Base-by-base conservation (phyloP, 139 green algal genomes). In the Coelastrella sp. region DNA sequence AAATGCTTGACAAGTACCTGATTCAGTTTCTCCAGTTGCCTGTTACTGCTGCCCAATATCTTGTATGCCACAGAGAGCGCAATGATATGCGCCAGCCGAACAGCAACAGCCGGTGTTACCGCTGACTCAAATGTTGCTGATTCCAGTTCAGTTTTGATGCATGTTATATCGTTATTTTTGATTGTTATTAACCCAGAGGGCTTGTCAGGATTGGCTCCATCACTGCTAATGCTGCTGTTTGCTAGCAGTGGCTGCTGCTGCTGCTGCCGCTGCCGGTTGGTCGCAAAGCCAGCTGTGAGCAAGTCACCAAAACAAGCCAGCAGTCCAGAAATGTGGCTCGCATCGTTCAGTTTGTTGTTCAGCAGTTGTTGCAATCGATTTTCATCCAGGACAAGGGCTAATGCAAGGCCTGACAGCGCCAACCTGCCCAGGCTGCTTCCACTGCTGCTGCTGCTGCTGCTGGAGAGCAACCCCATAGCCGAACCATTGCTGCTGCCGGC, bases 351-450 rank as follows among this genome's bases (percentile, higher is more conserved):
- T 19, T 56, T 73, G 19, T 56, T 58, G 7, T 59, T 6, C 23
- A 97, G 90, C 73, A 97, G 92, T 90, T 96, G 90, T 7, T 87
- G 86, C 17, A 98, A 86, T 6, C 94, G 90, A 77, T 89, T 80
- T 90, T 97, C 94, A 66, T 98, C 95, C 84, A 97, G 89, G 13
- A 88, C 73, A 54, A 98, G 85, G 7, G 77, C 91, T 23, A 96
- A 64, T 57, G 90, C 74, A 80, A 96, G 88, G 32, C 94, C 87
- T 73, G 94, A 95, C 4, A 97, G 90, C 23, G 92, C 92, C n/a
- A 98, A 61, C 88, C 95, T 92, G 6, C 95, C 93, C 17, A 97
- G 7, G n/a, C 85, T 17, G 20, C 74, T 64, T 6, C 58, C 22
- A 57, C 73, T 56, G 59, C 58, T 59, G 84, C 85, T 59, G 71